phyloP scores from a whole-genome alignment of 2,329 filamentous ascomycete species.

The Phialophora verrucosa region DNA sequence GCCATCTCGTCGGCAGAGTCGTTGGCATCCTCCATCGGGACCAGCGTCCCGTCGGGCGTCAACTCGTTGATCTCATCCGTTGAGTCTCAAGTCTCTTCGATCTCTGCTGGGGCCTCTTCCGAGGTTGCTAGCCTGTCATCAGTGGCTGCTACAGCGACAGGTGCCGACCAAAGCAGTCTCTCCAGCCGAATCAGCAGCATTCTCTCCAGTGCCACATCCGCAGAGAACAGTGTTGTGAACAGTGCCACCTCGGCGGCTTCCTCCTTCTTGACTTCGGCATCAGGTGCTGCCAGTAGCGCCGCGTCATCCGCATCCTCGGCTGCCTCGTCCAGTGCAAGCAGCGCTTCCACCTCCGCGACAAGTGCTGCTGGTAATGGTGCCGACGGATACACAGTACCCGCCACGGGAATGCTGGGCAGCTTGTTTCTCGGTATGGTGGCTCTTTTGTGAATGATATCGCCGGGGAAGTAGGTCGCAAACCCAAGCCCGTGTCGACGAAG shows the following conservation, averaged over 20 bases:
- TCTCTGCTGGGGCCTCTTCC: constrained; percentile 23
- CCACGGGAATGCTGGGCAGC: constrained; percentile 28
- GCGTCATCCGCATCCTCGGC: constrained; percentile 14
- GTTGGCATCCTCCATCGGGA: constrained; percentile 28
- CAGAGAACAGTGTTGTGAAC: constrained; percentile 22
- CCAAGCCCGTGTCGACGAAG: neutral
- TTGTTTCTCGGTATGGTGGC: constrained; percentile 31
- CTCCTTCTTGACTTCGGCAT: constrained; percentile 23
- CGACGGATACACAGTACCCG: constrained; percentile 23
- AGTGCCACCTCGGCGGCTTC: constrained; percentile 21
- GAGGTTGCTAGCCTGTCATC: constrained; percentile 28
- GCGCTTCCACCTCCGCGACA: constrained; percentile 20
- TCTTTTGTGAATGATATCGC: constrained; percentile 22
- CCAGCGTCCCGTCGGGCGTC: constrained; percentile 13
- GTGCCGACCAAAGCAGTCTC: constrained; percentile 29
- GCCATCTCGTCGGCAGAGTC: constrained; percentile 23
- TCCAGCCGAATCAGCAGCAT: constrained; percentile 32
- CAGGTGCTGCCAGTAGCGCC: constrained; percentile 15
- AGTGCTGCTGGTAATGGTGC: constrained; percentile 26
- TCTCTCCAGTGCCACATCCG: constrained; percentile 23
- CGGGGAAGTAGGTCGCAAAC: neutral
- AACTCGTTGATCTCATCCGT: constrained; percentile 25
- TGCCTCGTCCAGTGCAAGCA: constrained; percentile 3
- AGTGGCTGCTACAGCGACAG: constrained; percentile 26
- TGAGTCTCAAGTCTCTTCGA: constrained; percentile 22